Evolutionary conservation across 208 protist species (phyloP).

Genomic region (Leptomonas seymouri): DNA sequence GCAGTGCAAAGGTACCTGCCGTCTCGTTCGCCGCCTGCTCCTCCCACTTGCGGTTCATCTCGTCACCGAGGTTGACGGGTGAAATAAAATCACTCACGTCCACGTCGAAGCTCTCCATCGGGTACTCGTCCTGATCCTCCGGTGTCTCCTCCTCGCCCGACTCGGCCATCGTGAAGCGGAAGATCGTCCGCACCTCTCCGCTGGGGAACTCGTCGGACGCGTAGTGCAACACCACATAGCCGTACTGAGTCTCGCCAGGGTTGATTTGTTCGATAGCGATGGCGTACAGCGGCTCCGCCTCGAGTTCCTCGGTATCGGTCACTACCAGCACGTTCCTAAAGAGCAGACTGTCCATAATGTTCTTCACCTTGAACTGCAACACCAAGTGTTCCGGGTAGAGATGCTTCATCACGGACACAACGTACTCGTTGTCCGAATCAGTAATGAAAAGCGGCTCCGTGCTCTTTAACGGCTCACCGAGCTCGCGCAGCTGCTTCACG

Average conservation of each 20-base stretch:
- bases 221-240: slow-evolving; percentile 79
- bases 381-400: slow-evolving; percentile 92
- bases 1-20: slow-evolving; percentile 81
- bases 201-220: slow-evolving; percentile 65
- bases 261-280: slow-evolving; percentile 67
- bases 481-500: slow-evolving; percentile 66
- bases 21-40: slow-evolving; percentile 64
- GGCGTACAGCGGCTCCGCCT: slow-evolving; percentile 83
- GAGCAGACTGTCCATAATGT: slow-evolving; percentile 93
- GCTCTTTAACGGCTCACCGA: slow-evolving; percentile 78
- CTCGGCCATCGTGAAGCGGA: slow-evolving; percentile 80
- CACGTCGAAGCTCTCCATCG: slow-evolving; percentile 84
- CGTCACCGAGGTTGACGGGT: slow-evolving; percentile 54
- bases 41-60: slow-evolving; percentile 47
- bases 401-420: slow-evolving; percentile 97
- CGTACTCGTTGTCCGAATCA: slow-evolving; percentile 97
- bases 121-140: slow-evolving; percentile 77
- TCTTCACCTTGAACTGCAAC: slow-evolving; percentile 94
- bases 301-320: slow-evolving; percentile 75
- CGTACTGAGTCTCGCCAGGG: slow-evolving; percentile 64
- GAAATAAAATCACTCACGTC: slow-evolving; percentile 84
- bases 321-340: slow-evolving; percentile 90
- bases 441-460: slow-evolving; percentile 84
- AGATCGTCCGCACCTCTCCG: slow-evolving; percentile 60
- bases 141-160: slow-evolving; percentile 21